Percentiles rank a stretch among this genome's conserved stretches.
Conservation (phyloP, 768 basidiomycete species). For the Leccinum arenicola region DNA sequence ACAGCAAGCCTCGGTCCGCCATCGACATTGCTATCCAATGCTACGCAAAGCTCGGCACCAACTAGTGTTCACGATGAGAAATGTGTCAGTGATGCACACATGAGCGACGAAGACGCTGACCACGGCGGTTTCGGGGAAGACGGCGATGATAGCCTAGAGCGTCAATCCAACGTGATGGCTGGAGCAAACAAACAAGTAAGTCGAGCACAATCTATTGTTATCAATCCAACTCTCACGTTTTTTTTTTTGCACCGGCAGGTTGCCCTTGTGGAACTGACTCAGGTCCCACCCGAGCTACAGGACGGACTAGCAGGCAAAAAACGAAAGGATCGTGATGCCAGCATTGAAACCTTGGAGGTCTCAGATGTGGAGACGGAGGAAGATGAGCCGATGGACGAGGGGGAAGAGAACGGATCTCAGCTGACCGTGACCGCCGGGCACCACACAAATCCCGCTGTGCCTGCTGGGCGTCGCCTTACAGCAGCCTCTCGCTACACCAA, state of each 20-base stretch:
- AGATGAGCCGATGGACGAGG: not conserved
- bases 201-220: not conserved
- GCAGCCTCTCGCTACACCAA: not conserved
- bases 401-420: not conserved
- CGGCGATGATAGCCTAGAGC: not conserved
- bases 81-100: not conserved
- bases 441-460: not conserved
- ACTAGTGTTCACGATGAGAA: not conserved
- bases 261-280: not conserved
- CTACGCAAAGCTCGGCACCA: not conserved
- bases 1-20: not conserved
- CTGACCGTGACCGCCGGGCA: not conserved
- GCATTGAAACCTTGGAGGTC: too few species aligned
- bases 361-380: too few species aligned
- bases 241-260: not conserved
- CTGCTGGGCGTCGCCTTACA: not conserved
- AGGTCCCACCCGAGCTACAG: not conserved
- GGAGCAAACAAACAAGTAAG: not conserved
- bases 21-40: not conserved
- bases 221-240: not conserved
- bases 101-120: not conserved
- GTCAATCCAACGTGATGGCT: not conserved
- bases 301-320: too few species aligned
- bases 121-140: not conserved
- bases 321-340: too few species aligned